Base-by-base conservation (phyloP, 768 basidiomycete genomes). In the Collybiopsis confluens region DNA sequence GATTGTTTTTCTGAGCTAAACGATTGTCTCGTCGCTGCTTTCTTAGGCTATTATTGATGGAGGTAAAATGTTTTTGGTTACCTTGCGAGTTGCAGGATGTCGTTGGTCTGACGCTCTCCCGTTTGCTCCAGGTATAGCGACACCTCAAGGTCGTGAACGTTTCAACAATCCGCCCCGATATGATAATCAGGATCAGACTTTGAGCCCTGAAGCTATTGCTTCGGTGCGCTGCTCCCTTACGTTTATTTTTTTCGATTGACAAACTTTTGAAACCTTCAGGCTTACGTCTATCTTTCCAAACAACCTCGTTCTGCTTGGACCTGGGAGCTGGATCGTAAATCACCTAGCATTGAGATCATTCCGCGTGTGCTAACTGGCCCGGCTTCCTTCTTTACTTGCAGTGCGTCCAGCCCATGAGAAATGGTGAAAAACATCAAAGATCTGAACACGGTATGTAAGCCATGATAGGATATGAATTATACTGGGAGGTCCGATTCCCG, bases 261-360 rank as follows among this genome's bases (percentile, higher is more conserved):
- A 30, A 24, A 7, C n/a, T n/a, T 23, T 3, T 11, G 11, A 2
- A 13, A 23, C 3, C 37, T 41, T 26, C 57, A 90, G 88, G 69
- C 83, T 1, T 88, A 89, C 61, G 68, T 86, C 30, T 80, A 79
- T 62, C 79, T 91, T 18, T 77, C 72, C 6, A 77, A 81, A 47
- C 89, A 90, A 68, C 85, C 87, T 49, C 75, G 80, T 27, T 85
- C 85, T 37, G 78, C 85, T 5, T 87, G 80, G 85, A 84, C 86
- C 8, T 91, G 87, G 86, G 88, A 90, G 63, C 73, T 91, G 26
- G 88, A 90, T 58, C 71, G 88, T 89, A 62, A 72, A 86, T 43
- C n/a, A 30, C n/a, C 1, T 18, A 35, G 35, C 15, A 28, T 18
- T 20, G 16, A n/a, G n/a, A n/a, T n/a, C n/a, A n/a, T n/a, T n/a